A percentile compares a stretch with the other conserved stretches of the same genome.
phyloP scores from a whole-genome alignment of 1,284 basidiomycete genomes.

The Erythrobasidium hasegawianum region DNA sequence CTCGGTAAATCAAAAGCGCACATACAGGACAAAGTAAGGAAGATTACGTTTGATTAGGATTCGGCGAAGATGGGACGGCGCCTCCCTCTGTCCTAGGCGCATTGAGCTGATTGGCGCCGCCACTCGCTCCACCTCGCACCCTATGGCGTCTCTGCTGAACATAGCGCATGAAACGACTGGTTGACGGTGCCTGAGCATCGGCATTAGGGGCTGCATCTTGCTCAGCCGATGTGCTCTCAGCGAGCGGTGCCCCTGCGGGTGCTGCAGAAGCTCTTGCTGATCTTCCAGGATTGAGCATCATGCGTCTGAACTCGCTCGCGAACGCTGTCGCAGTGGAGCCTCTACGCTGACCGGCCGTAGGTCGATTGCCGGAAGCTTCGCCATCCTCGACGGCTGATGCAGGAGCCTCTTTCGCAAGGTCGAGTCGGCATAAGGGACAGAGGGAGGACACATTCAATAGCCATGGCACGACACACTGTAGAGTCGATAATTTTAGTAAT shows the following conservation, averaged over 20 bases:
- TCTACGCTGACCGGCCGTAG: slow-evolving; percentile 4
- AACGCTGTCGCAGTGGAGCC: slow-evolving; percentile 2
- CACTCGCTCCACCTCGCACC: slow-evolving; percentile 1
- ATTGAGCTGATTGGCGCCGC: slow-evolving; percentile 1
- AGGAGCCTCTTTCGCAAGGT: slow-evolving; percentile 36
- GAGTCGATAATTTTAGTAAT: too few species aligned
- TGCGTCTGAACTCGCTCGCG: not conserved
- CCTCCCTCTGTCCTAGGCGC: too few species aligned
- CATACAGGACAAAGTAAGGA: too few species aligned
- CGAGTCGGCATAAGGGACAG: slow-evolving; percentile 75
- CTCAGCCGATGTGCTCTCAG: not conserved
- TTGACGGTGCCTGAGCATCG: too few species aligned
- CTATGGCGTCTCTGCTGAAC: slow-evolving; percentile 21
- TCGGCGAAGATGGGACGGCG: too few species aligned
- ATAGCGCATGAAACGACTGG: slow-evolving; percentile 25
- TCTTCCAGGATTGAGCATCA: too few species aligned
- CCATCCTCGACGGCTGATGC: not conserved
- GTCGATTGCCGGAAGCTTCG: not conserved
- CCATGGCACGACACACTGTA: slow-evolving; percentile 58
- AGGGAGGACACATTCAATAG: slow-evolving; percentile 77
- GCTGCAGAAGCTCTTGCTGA: not conserved
- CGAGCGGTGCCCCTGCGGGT: not conserved
- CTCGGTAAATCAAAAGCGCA: too few species aligned
- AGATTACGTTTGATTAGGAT: too few species aligned
- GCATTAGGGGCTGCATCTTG: too few species aligned